phyloP scores from a whole-genome alignment of 2,329 filamentous ascomycete species.

The Verticillium albo-atrum region DNA sequence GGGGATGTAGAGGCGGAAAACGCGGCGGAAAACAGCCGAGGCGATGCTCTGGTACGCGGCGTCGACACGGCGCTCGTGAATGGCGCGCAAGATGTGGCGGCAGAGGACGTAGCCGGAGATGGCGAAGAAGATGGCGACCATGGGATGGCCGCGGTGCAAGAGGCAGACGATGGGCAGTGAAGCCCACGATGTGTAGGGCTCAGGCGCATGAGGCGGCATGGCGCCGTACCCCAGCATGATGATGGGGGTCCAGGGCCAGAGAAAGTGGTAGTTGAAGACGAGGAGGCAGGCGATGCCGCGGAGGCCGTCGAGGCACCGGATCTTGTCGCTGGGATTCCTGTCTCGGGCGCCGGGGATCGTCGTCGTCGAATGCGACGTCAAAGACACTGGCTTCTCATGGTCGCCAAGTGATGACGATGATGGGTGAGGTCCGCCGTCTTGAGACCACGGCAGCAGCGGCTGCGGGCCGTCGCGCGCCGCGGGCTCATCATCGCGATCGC shows the following conservation, averaged over 20 bases:
- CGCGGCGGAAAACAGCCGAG: slow-evolving; percentile 30
- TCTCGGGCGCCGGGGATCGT: slow-evolving; percentile 5
- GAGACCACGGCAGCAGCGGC: neutral
- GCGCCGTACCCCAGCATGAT: slow-evolving; percentile 37
- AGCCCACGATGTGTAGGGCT: slow-evolving; percentile 24
- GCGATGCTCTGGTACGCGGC: slow-evolving; percentile 30
- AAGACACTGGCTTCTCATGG: neutral
- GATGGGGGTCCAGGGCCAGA: slow-evolving; percentile 33
- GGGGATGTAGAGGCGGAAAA: slow-evolving; percentile 34
- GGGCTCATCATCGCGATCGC: slow-evolving; percentile 7
- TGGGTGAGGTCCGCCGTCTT: too few relatives aligned
- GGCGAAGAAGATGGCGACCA: slow-evolving; percentile 39
- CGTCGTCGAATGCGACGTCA: too few relatives aligned
- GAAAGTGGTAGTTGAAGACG: slow-evolving; percentile 38
- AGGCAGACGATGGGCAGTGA: slow-evolving; percentile 35
- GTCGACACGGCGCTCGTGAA: slow-evolving; percentile 28
- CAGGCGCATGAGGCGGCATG: slow-evolving; percentile 26
- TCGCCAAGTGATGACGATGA: neutral
- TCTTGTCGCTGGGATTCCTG: slow-evolving; percentile 23
- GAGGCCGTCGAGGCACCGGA: slow-evolving; percentile 33
- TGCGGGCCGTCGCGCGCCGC: slow-evolving; percentile 4
- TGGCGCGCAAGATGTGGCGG: slow-evolving; percentile 29
- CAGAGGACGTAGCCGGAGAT: slow-evolving; percentile 38
- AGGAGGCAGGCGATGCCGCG: slow-evolving; percentile 36
- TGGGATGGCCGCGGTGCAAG: slow-evolving; percentile 32